Conservation (phyloP, 106 monocot species). For the Dactylorhiza incarnata region DNA sequence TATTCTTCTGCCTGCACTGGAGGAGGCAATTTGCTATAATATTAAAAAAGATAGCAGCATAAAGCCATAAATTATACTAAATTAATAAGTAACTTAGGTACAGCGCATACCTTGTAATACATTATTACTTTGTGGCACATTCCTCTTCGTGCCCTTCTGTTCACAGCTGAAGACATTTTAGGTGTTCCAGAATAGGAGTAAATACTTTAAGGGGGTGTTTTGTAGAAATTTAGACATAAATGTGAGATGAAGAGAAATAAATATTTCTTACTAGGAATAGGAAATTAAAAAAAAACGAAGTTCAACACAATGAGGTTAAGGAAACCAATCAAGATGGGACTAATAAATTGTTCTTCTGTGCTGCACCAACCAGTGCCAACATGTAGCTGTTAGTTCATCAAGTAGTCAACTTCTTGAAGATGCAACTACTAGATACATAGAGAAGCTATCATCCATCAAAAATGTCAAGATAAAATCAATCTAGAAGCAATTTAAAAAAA, state of each 20-base stretch:
- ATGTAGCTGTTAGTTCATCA: background rate
- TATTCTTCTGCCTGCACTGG: no score
- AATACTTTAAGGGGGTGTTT: background rate
- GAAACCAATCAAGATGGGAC: background rate
- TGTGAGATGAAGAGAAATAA: no score
- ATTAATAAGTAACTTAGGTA: background rate
- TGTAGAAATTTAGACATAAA: background rate
- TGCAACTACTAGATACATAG: background rate
- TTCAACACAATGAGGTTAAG: background rate
- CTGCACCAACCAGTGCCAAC: background rate
- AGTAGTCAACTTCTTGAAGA: background rate
- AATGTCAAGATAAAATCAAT: background rate
- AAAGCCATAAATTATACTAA: background rate
- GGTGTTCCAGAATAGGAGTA: background rate
- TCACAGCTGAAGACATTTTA: background rate
- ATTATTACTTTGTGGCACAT: background rate
- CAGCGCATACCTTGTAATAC: slow-evolving; percentile 1
- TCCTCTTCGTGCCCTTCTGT: background rate
- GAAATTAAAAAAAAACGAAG: background rate
- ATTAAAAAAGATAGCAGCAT: no score
- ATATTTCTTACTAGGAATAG: no score
- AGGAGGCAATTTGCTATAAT: no score
- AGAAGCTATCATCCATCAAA: background rate
- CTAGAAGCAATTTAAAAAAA: background rate
- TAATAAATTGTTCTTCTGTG: background rate